phyloP scores from a whole-genome alignment of 805 yeast genomes.

The Metschnikowia amazonensis region DNA sequence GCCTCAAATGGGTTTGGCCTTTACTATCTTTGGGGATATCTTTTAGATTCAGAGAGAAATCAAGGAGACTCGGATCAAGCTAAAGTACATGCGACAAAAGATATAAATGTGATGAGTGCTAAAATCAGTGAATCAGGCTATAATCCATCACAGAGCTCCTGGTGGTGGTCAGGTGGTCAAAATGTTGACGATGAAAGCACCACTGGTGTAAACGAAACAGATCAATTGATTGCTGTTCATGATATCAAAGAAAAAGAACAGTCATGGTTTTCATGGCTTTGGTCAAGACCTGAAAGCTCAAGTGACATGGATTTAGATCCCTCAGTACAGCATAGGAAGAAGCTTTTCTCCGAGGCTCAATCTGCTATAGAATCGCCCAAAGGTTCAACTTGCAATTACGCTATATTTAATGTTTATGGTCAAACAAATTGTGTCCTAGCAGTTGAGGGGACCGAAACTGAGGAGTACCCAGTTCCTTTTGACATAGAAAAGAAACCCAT shows the following conservation, averaged over 20 bases:
- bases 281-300: slow-evolving; percentile 12
- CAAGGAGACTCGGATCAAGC: not conserved
- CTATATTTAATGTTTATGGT: slow-evolving; percentile 21
- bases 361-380: slow-evolving; percentile 29
- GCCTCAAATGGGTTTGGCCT: not conserved
- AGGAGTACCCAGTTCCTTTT: slow-evolving; percentile 31
- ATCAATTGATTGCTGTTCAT: not conserved
- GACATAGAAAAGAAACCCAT: slow-evolving; percentile 30
- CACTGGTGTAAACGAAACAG: not conserved
- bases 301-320: slow-evolving; percentile 12
- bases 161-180: not conserved
- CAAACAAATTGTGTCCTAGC: slow-evolving; percentile 24
- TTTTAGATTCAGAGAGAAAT: not conserved
- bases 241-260: not conserved
- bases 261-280: slow-evolving; percentile 8
- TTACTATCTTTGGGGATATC: not conserved
- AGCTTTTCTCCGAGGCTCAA: slow-evolving; percentile 30
- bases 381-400: slow-evolving; percentile 31
- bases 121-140: not conserved
- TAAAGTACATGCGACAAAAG: not conserved
- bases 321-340: slow-evolving; percentile 15
- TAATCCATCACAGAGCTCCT: not conserved
- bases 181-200: not conserved
- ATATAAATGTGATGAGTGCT: not conserved
- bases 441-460: slow-evolving; percentile 33